Evolutionary conservation across 768 basidiomycete genomes (phyloP), one percentile per base, ranked within the genome.

Genomic region (Mycena olivaceomarginata): DNA sequence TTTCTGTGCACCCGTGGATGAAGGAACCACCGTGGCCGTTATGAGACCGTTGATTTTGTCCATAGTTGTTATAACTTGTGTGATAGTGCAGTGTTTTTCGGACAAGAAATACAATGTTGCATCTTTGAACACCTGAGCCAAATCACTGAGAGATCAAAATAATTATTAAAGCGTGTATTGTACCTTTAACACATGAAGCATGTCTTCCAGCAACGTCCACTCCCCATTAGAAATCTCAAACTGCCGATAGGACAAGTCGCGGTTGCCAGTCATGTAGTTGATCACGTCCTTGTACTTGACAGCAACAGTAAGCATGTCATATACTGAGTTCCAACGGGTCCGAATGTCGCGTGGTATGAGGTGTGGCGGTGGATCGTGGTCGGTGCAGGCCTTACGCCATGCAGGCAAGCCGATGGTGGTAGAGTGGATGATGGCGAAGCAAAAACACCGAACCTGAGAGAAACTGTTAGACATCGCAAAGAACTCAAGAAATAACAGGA

Each of bases 321-420:
- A 87, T 1, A 82, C 83, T 0, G 83, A 87, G 66, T 87, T 88
- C 87, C 86, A 88, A 1, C 82, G 76, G 0, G 85, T 88, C 0
- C 53, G n/a, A 2, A 88, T 85, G 71, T 88, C 85, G 0, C 83
- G 81, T 5, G 85, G 87, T 67, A 87, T 84, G 16, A 80, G 71
- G 4, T 79, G 37, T 0, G 4, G 40, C 2, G 39, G 51, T 12
- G 83, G 20, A 1, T 77, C 59, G 25, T 76, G 67, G 25, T 2
- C 76, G 46, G 40, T 39, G 12, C 85, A 73, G 0, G 69, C 40
- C 15, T 57, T 20, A 0, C 79, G 60, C 86, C 87, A 88, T 20
- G 65, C 60, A 0, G 86, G 86, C 0, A 88, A 81, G 45, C 83
- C 67, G 12, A 79, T 80, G 2, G 83, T 87, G 0, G 81, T 80